Evolutionary conservation across 2,329 filamentous ascomycete genomes (phyloP).

Genomic region (Aspergillus oerlinghausenensis): DNA sequence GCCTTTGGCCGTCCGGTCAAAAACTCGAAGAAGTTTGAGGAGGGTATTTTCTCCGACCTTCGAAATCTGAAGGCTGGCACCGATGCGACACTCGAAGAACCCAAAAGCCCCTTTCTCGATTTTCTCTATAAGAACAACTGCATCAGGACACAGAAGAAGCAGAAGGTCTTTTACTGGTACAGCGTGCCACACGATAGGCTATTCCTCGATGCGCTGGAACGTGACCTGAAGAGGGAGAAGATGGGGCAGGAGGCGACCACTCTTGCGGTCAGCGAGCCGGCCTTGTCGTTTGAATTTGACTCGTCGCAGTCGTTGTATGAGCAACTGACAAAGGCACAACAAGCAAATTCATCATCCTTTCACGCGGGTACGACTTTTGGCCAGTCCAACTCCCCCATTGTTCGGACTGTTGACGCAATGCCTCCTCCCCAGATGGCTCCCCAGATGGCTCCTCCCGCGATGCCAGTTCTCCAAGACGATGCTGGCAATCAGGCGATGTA

Average conservation of each 20-base stretch:
- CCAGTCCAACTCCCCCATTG: conserved; percentile 81
- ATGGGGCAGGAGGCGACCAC: conserved; percentile 98
- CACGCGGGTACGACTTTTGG: conserved; percentile 61
- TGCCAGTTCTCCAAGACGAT: conserved; percentile 58
- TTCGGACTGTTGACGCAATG: conserved; percentile 86
- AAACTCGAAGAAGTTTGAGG: conserved; percentile 99
- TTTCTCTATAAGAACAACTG: conserved; percentile 99
- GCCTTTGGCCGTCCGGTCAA: conserved; percentile 97
- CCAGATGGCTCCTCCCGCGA: conserved; percentile 66
- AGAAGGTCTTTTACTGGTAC: conserved; percentile 99
- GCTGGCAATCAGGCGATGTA: conserved; percentile 66
- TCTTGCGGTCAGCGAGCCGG: conserved; percentile 92
- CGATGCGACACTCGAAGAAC: conserved; percentile 96
- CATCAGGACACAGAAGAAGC: conserved; percentile 99
- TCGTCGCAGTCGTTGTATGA: conserved; percentile 98
- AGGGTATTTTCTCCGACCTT: conserved; percentile 97
- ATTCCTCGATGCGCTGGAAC: conserved; percentile 94
- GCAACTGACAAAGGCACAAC: conserved; percentile 98
- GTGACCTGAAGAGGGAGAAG: conserved; percentile 97
- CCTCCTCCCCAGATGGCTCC: conserved; percentile 81
- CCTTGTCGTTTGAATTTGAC: conserved; percentile 97
- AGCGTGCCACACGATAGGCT: conserved; percentile 96
- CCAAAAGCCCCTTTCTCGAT: conserved; percentile 96
- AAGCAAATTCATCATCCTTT: conserved; percentile 97
- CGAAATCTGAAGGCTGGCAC: conserved; percentile 98